Conservation (phyloP, 2,329 filamentous ascomycete genomes). For the Trichoderma hamatum region DNA sequence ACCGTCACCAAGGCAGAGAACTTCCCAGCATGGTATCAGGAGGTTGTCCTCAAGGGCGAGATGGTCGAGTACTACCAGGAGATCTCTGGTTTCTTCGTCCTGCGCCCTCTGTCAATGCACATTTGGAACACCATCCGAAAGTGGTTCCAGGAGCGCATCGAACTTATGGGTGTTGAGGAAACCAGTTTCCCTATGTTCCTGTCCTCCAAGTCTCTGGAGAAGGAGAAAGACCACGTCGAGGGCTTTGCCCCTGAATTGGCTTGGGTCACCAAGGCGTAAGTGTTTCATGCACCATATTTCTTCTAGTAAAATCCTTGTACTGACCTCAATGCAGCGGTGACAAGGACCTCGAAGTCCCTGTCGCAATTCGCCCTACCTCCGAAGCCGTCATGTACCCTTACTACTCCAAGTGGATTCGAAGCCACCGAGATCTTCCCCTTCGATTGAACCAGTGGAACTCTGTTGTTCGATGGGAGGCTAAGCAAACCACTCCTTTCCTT, state of each 20-base stretch:
- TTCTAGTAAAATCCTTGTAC: not conserved
- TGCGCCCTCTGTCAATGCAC: conserved; percentile 71
- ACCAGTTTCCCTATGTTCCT: conserved; percentile 97
- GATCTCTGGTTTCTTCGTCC: conserved; percentile 95
- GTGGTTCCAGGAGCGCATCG: conserved; percentile 75
- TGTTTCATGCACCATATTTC: conserved; percentile 27
- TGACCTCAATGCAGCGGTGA: conserved; percentile 65
- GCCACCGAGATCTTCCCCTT: conserved; percentile 90
- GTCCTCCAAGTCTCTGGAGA: conserved; percentile 81
- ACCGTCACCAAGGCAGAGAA: conserved; percentile 83
- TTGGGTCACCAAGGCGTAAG: conserved; percentile 82
- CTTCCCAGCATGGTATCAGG: conserved; percentile 95
- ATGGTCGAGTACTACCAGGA: conserved; percentile 96
- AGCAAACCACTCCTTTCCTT: conserved; percentile 85
- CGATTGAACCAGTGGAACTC: conserved; percentile 99
- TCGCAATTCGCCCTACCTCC: conserved; percentile 69
- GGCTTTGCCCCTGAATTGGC: conserved; percentile 95
- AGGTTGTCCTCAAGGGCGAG: conserved; percentile 94
- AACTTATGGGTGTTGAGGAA: conserved; percentile 90
- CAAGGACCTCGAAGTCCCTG: conserved; percentile 82
- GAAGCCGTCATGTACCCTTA: conserved; percentile 92
- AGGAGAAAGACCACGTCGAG: conserved; percentile 95
- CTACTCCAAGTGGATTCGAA: conserved; percentile 96
- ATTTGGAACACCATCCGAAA: conserved; percentile 68
- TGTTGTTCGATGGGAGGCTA: conserved; percentile 91